A percentile compares a stretch with the other conserved stretches of the same genome.
These are phyloP conservation scores for Tulasnella sp. DNA, from an alignment of 768 basidiomycete species.

Conservation along the genomic window DNA sequence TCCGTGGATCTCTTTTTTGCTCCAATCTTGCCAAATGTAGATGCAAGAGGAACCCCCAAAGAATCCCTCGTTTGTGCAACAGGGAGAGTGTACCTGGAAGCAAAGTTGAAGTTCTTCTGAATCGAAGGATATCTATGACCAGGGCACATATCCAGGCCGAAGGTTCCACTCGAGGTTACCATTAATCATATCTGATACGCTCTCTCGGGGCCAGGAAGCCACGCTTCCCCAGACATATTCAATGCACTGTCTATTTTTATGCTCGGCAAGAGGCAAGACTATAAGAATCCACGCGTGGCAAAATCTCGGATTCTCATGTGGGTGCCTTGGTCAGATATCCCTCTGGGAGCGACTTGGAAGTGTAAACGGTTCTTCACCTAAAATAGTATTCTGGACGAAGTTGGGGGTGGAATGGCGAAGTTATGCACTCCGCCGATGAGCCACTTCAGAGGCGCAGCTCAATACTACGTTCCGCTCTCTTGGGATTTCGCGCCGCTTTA, in stretches of 20 bases:
- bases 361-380: background rate
- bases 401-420: background rate
- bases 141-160: no score
- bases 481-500: no score
- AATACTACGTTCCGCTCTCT: background rate
- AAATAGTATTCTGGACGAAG: background rate
- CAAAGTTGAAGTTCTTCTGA: background rate
- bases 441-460: no score
- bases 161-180: no score
- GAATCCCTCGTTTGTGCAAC: no score
- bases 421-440: background rate
- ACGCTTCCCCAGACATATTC: background rate
- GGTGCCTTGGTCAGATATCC: background rate
- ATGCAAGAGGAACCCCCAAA: no score
- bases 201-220: background rate
- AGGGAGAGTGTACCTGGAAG: background rate
- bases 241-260: background rate
- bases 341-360: background rate
- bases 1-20: no score
- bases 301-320: background rate
- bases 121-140: background rate
- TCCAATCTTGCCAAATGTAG: no score
- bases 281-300: background rate
- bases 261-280: background rate
- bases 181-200: background rate